A percentile compares a stretch with the other conserved stretches of the same genome.
phyloP scores from a whole-genome alignment of 2,329 filamentous ascomycete species.

The Talaromyces sp. region DNA sequence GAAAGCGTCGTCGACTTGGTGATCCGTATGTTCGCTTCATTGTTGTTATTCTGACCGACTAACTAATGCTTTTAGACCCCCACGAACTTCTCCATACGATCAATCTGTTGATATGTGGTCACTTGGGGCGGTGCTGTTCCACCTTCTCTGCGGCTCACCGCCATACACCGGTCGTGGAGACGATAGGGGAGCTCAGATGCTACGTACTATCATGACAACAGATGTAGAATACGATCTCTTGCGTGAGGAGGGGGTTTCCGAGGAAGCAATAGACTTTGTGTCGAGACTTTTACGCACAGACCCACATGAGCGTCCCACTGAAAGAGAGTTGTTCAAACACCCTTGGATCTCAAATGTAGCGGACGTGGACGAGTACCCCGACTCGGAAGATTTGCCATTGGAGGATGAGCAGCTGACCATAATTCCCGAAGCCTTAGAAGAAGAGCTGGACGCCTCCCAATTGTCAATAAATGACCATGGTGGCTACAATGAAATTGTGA shows the following conservation, averaged over 20 bases:
- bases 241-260: slow-evolving; percentile 57
- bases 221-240: slow-evolving; percentile 66
- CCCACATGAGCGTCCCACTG: slow-evolving; percentile 71
- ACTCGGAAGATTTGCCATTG: slow-evolving; percentile 58
- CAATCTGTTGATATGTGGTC: slow-evolving; percentile 97
- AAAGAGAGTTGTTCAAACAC: slow-evolving; percentile 66
- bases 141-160: slow-evolving; percentile 71
- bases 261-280: slow-evolving; percentile 69
- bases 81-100: slow-evolving; percentile 66
- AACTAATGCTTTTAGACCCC: slow-evolving; percentile 30
- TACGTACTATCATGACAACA: slow-evolving; percentile 77
- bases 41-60: background rate
- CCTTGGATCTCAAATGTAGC: slow-evolving; percentile 65
- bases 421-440: slow-evolving; percentile 39
- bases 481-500: slow-evolving; percentile 31
- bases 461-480: slow-evolving; percentile 57
- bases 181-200: slow-evolving; percentile 72
- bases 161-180: slow-evolving; percentile 78
- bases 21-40: slow-evolving; percentile 38
- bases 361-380: slow-evolving; percentile 61
- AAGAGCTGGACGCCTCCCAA: slow-evolving; percentile 56
- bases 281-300: slow-evolving; percentile 76
- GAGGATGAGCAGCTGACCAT: slow-evolving; percentile 36
- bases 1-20: slow-evolving; percentile 59
- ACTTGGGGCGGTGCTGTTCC: slow-evolving; percentile 86